phyloP scores from a whole-genome alignment of 2,329 filamentous ascomycete species.

The Aspergillus fijiensis region DNA sequence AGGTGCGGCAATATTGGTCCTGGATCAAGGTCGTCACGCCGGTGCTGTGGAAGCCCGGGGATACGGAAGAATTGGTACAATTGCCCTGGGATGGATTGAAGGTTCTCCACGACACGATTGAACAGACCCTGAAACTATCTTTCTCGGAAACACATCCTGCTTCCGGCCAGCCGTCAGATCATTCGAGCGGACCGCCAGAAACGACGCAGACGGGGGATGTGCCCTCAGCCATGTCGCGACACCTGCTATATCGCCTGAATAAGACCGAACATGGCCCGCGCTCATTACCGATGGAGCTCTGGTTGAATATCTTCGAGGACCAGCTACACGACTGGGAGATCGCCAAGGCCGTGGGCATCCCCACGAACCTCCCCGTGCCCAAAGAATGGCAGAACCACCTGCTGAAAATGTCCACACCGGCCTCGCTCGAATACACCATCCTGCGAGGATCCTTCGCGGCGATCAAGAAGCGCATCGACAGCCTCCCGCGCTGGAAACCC shows the following conservation, averaged over 20 bases:
- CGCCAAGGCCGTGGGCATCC: conserved; percentile 75
- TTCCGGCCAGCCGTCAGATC: conserved; percentile 6
- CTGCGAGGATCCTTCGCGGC: conserved; percentile 68
- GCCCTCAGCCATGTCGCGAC: conserved; percentile 26
- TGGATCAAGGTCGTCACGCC: conserved; percentile 82
- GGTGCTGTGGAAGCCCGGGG: conserved; percentile 77
- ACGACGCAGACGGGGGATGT: conserved; percentile 51
- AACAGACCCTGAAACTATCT: conserved; percentile 19
- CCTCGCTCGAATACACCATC: conserved; percentile 80
- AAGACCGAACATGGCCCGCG: conserved; percentile 23
- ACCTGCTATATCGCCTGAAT: conserved; percentile 23
- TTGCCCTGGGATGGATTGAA: conserved; percentile 52
- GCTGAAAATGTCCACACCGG: conserved; percentile 64
- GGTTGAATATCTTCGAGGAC: conserved; percentile 79
- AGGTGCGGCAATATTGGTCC: conserved; percentile 78
- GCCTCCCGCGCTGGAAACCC: conserved; percentile 67
- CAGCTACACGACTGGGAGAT: conserved; percentile 88
- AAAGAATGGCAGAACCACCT: conserved; percentile 68
- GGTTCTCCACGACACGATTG: conserved; percentile 33
- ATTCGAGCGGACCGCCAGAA: conserved; percentile 10
- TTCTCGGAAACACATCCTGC: conserved; percentile 16
- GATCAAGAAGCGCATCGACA: conserved; percentile 70
- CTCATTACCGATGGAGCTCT: conserved; percentile 76
- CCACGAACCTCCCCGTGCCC: conserved; percentile 73
- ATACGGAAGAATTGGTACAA: conserved; percentile 49